These are phyloP conservation scores for Colletotrichum noveboracense DNA, from an alignment of 2,329 filamentous ascomycete genomes.

Conservation along the genomic window DNA sequence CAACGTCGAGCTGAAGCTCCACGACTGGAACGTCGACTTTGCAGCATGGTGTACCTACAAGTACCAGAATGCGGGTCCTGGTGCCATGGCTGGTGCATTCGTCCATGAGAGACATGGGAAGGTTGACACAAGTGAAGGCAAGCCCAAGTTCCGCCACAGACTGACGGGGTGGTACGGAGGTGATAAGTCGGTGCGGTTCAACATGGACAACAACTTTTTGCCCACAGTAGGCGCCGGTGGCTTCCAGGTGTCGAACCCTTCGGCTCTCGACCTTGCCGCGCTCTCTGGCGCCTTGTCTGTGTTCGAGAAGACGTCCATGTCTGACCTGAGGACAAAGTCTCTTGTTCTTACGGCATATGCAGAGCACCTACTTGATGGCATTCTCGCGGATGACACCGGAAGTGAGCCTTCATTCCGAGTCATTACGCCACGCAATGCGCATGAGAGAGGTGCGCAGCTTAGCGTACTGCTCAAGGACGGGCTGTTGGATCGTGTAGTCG, in stretches of 20 bases:
- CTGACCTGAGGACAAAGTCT: slow-evolving; percentile 72
- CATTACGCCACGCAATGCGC: slow-evolving; percentile 73
- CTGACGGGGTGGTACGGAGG: slow-evolving; percentile 81
- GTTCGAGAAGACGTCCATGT: slow-evolving; percentile 75
- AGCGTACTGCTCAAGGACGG: slow-evolving; percentile 74
- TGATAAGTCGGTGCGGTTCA: slow-evolving; percentile 70
- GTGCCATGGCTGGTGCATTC: slow-evolving; percentile 74
- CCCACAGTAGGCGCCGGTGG: slow-evolving; percentile 75
- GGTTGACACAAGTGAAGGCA: slow-evolving; percentile 50
- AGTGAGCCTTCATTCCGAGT: slow-evolving; percentile 56
- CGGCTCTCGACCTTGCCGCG: slow-evolving; percentile 77
- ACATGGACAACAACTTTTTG: slow-evolving; percentile 76
- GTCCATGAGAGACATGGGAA: slow-evolving; percentile 72
- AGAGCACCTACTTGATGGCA: slow-evolving; percentile 65
- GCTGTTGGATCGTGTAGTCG: slow-evolving; percentile 71
- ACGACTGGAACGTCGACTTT: slow-evolving; percentile 84
- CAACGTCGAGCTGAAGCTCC: slow-evolving; percentile 73
- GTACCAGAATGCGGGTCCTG: slow-evolving; percentile 80
- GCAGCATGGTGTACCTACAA: slow-evolving; percentile 87
- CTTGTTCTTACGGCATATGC: slow-evolving; percentile 78
- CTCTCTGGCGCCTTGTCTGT: slow-evolving; percentile 75
- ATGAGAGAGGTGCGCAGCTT: slow-evolving; percentile 77
- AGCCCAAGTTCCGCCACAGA: slow-evolving; percentile 59
- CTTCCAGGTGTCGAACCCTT: slow-evolving; percentile 78
- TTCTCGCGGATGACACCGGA: slow-evolving; percentile 38